Base-by-base conservation (phyloP, 2,329 filamentous ascomycete species). In the Trichoderma atroviride region DNA sequence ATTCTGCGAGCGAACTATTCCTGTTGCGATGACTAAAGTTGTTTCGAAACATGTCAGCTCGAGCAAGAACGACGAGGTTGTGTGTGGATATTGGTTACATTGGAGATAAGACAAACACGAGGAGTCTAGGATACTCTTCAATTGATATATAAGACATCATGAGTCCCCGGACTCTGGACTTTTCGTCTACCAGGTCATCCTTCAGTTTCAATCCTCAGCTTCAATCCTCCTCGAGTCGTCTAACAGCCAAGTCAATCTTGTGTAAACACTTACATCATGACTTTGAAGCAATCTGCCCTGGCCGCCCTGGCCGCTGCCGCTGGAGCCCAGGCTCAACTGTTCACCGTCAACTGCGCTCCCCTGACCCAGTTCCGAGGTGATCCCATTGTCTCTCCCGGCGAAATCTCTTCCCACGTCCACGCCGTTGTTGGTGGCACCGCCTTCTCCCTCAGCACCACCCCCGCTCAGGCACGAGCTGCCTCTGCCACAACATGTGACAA, bases 401-500 rank as follows among this genome's bases (percentile, higher is more conserved):
- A 68, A 0, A 79, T 88, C 4, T 84, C 87, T 5, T 75, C 77
- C 9, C 89, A 91, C 76, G 81, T 87, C 3, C 89, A 91, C 74
- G 87, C 85, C 13, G 83, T 91, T 70, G 85, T 87, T 76, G 89
- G 89, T 16, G 89, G 88, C 24, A 88, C 86, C 71, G 87, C 83
- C 9, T 91, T 91, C 75, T 81, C 83, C 52, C 83, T 86, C 70
- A 79, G 77, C 33, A 86, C 88, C 82, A 80, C 79, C 67, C 89
- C 85, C 74, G 79, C 82, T 10, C 79, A 83, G 43, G 85, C 86
- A n/a, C 80, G 82, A 68, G 76, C 77, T 29, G 85, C 87, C 1
- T 83, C 83, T 13, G 92, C 90, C 77, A 89, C 89, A 1, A 89
- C 89, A 4, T 92, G 90, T 77, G 83, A 83, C 40, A 88, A 89